Base-by-base conservation (phyloP, 805 yeast genomes). In the Yamadazyma olivae region DNA sequence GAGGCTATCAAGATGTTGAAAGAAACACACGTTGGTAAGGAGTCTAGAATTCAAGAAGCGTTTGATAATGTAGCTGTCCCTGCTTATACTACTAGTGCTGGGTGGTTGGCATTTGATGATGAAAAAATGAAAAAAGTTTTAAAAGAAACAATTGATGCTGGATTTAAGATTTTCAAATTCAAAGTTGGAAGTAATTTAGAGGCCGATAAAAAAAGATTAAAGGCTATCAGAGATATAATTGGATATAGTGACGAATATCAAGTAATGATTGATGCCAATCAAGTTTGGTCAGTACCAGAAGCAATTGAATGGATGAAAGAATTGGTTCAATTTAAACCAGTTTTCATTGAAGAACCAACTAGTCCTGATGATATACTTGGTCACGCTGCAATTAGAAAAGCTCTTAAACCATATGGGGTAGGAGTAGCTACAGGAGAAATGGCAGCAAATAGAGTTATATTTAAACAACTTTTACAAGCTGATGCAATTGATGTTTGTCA, bases 71-170 rank as follows among this genome's bases (percentile, higher is more conserved):
- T 38, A 6, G 71, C 70, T 2, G 72, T 67, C 17, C 72, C 70
- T 3, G 67, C 67, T 4, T 67, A 67, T 43, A 66, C 72, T 19
- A 67, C 72, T n/a, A 53, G 67, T 23, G 71, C 72, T 4, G 72
- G 72, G 13, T 67, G 72, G 72, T 50, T 67, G 13, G 71, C 68
- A 5, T 67, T 59, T 41, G 43, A 50, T 22, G 72, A 64, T 27
- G 71, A 67, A 18, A 66, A 65, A 38, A 64, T 66, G 66, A 55
- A 56, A 30, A 33, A 40, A 12, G 36, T 38, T 4, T 30, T 43
- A 21, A 39, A 50, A 27, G 61, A 62, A 35, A 54, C 66, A 28
- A 40, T 61, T 25, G 63, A 46, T 21, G 50, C 53, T 27, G 71
- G 73, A n/a, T 67, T 57, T 51, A 58, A 51, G 18, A 49, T 55